Evolutionary conservation across 257 asterid species (phyloP).

Genomic region (Solanum gracilifrons): DNA sequence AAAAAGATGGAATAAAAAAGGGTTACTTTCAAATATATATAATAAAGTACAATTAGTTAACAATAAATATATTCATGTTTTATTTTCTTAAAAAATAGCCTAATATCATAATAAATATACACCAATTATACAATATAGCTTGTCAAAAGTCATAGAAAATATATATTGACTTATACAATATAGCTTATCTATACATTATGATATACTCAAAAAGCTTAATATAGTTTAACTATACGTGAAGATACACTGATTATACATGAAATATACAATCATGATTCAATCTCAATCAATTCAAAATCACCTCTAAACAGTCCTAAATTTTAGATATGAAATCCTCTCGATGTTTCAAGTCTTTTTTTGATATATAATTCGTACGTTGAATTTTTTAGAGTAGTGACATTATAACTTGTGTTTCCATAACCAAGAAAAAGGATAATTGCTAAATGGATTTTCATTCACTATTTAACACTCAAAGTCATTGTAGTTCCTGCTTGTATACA

Average conservation of each 20-base stretch:
- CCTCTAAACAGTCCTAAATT: background rate
- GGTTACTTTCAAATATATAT: too few relatives aligned
- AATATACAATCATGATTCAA: too few relatives aligned
- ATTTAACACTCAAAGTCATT: background rate
- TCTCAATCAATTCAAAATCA: background rate
- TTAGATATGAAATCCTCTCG: background rate
- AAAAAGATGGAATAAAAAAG: too few relatives aligned
- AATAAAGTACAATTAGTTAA: too few relatives aligned
- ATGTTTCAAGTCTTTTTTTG: too few relatives aligned
- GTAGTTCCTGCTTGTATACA: slow-evolving; percentile 1
- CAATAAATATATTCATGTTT: too few relatives aligned
- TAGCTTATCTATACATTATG: too few relatives aligned
- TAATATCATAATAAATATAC: too few relatives aligned
- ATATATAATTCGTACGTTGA: background rate
- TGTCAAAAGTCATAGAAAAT: too few relatives aligned
- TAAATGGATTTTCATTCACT: background rate
- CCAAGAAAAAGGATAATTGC: background rate
- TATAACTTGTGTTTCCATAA: background rate
- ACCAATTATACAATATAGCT: too few relatives aligned
- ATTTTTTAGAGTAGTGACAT: background rate
- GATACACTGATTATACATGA: background rate
- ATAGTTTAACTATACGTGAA: background rate
- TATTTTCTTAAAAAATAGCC: too few relatives aligned
- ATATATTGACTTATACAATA: too few relatives aligned
- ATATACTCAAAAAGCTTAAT: background rate